Conservation (phyloP, 1,139 yeast genomes). For the Kluyveromyces sp. region DNA sequence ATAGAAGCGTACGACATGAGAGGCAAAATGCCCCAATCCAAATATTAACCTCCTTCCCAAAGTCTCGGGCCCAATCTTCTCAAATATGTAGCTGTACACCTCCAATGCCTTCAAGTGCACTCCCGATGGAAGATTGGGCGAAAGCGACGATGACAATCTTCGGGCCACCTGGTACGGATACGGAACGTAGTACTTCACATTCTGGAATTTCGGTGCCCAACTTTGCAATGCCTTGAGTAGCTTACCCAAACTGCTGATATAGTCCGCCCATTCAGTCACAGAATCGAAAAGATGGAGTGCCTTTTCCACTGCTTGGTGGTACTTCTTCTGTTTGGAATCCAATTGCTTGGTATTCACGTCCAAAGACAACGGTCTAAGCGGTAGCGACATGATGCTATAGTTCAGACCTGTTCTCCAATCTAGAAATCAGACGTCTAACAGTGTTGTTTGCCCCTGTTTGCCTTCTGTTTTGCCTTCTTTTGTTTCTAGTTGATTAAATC, state of each 20-base stretch:
- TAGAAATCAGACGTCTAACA: too few species aligned
- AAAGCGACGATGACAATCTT: conserved; percentile 45
- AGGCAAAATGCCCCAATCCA: conserved; percentile 94
- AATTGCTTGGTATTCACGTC: conserved; percentile 26
- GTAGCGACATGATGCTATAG: conserved; percentile 21
- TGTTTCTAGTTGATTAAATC: too few species aligned
- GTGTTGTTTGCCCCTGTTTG: too few species aligned
- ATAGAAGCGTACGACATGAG: conserved; percentile 81
- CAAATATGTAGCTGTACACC: conserved; percentile 64
- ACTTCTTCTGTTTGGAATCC: conserved; percentile 60
- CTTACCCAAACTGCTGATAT: conserved; percentile 77
- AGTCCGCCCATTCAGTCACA: conserved; percentile 98
- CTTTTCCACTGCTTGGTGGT: conserved; percentile 57
- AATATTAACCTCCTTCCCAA: conserved; percentile 43
- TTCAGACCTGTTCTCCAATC: background rate
- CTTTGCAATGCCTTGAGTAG: conserved; percentile 61
- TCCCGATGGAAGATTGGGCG: conserved; percentile 82
- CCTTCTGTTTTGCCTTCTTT: too few species aligned
- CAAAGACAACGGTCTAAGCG: conserved; percentile 26
- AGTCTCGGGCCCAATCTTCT: conserved; percentile 44
- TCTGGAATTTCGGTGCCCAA: conserved; percentile 49
- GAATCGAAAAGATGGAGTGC: conserved; percentile 72
- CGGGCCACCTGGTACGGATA: conserved; percentile 31
- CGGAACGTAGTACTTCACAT: conserved; percentile 45
- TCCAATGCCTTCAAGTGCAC: conserved; percentile 86